Conservation (phyloP, 108 stramenopile genomes). For the Asterionellopsis glacialis region DNA sequence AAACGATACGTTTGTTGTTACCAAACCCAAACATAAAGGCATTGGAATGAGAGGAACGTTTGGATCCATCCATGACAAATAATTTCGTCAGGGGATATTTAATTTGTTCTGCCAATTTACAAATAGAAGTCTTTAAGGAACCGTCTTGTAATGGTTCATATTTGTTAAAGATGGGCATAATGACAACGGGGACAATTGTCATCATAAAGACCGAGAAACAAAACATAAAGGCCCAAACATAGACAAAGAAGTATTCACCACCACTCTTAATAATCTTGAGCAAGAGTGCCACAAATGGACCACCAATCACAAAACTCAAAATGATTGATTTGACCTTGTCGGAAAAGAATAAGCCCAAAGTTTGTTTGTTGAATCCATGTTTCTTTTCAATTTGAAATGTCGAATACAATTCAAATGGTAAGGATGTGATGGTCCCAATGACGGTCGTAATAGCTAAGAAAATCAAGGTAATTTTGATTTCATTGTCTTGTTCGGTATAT, state of each 20-base stretch:
- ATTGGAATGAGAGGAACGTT: conserved; percentile 95
- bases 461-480: conserved; percentile 81
- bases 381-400: conserved; percentile 93
- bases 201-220: conserved; percentile 85
- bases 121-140: conserved; percentile 81
- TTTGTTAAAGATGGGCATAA: conserved; percentile 99
- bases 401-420: conserved; percentile 86
- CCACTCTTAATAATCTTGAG: conserved; percentile 76
- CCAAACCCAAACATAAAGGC: conserved; percentile 99
- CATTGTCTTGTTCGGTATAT: conserved; percentile 49
- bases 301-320: conserved; percentile 79
- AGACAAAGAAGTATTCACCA: conserved; percentile 91
- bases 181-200: conserved; percentile 90
- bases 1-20: conserved; percentile 96
- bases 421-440: conserved; percentile 66
- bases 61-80: conserved; percentile 97
- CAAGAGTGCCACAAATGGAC: conserved; percentile 82
- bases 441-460: conserved; percentile 71
- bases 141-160: conserved; percentile 93
- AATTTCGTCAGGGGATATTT: conserved; percentile 96
- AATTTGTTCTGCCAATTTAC: conserved; percentile 81
- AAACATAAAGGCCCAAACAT: conserved; percentile 94
- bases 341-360: conserved; percentile 77
- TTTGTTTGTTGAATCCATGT: conserved; percentile 98
- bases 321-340: conserved; percentile 90